Base-by-base conservation (phyloP, 345 rosid genomes). In the Salix brachista region DNA sequence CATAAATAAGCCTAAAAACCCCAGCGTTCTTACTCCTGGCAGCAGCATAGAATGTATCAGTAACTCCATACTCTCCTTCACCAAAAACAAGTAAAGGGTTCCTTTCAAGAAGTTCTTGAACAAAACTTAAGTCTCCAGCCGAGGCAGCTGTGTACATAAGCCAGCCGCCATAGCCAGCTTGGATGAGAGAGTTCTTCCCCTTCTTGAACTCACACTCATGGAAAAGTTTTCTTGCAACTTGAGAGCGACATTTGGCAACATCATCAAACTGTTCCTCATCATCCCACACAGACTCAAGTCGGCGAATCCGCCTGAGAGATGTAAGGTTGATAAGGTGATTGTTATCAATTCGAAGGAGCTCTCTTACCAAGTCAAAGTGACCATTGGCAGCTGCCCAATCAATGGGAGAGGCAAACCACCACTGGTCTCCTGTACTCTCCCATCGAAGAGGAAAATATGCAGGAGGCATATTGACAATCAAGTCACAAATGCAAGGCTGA, bases 381-480 rank as follows among this genome's bases (percentile, higher is more conserved):
- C 97, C 87, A 80, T 91, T 92, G 21, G 99, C 99, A 13, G 97
- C 97, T 8, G 99, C 97, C 84, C 89, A 92, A 67, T 95, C 97
- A 21, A 95, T 90, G 1, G 99, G 97, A 72, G 97, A 89, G 74
- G 97, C 99, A 78, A 87, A 95, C 99, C 99, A 95, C 99, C 97
- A 92, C 67, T 95, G 99, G 70, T 90, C 97, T n/a, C 94, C 91
- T 34, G 97, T 95, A 81, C 97, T 92, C 81, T 91, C 97, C 94
- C 99, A 95, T 1, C 99, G 89, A 66, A 95, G 94, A 76, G 97
- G 97, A 72, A 92, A 91, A 78, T 88, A 87, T 11, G 83, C 82
- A 26, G 93, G 97, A 77, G 93, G 83, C 97, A 91, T 89, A 71
- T 18, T 62, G 30, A 61, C 8, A 70, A 19, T 39, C 5, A 19